Conservation (phyloP, 2,329 filamentous ascomycete species). For the Bipolaris sorokiniana region DNA sequence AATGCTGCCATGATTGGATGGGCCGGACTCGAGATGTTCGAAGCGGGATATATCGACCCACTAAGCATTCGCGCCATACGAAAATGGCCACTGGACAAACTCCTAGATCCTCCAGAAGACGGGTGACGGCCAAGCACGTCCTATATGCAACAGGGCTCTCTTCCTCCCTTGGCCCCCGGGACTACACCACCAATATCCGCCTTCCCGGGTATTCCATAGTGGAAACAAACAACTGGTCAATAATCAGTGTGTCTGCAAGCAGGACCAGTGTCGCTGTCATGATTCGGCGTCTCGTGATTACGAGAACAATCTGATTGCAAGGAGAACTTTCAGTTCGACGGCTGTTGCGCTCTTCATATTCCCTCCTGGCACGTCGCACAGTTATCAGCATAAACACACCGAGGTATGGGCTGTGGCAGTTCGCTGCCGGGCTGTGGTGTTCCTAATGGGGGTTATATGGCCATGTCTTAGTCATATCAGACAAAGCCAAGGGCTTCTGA, state of each 20-base stretch:
- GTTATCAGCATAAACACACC: not conserved
- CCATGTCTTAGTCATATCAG: slow-evolving; percentile 3
- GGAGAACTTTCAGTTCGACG: not conserved
- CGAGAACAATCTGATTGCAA: not conserved
- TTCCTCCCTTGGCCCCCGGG: not conserved
- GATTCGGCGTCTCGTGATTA: not conserved
- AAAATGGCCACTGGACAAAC: slow-evolving; percentile 47
- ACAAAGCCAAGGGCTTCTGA: slow-evolving; percentile 8
- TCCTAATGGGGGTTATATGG: not conserved
- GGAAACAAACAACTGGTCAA: not conserved
- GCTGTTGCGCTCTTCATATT: not conserved
- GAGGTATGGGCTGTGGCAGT: not conserved
- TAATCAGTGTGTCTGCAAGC: not conserved
- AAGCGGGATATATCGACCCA: slow-evolving; percentile 64
- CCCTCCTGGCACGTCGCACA: slow-evolving; percentile 7
- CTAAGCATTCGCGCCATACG: slow-evolving; percentile 43
- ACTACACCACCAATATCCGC: not conserved
- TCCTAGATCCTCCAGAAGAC: slow-evolving; percentile 36
- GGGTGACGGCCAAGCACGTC: slow-evolving; percentile 9
- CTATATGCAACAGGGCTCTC: not conserved
- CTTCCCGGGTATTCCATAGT: not conserved
- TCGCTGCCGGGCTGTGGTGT: not conserved
- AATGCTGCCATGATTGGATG: slow-evolving; percentile 98
- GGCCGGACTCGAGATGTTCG: slow-evolving; percentile 91
- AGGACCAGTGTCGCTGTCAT: not conserved